phyloP scores from a whole-genome alignment of 352 stramenopile species.

The Pythium guiyangense region DNA sequence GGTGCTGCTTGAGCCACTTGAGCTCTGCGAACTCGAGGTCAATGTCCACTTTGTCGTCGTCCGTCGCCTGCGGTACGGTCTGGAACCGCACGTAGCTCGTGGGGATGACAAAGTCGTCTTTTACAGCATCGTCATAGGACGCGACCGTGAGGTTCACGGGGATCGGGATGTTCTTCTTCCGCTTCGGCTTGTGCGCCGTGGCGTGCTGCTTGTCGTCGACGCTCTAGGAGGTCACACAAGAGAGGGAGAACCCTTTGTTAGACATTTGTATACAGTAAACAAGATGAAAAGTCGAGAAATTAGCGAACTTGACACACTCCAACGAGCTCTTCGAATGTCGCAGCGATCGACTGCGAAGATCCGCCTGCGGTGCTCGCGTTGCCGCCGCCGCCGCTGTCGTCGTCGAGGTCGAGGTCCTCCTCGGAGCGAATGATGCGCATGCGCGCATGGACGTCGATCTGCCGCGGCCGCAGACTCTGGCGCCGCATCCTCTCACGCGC shows the following conservation, averaged over 20 bases:
- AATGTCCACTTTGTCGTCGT: conserved; percentile 57
- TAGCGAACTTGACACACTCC: too few relatives aligned
- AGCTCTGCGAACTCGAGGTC: conserved; percentile 84
- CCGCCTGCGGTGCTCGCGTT: conserved; percentile 10
- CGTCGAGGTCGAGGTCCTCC: conserved; percentile 71
- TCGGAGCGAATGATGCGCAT: conserved; percentile 83
- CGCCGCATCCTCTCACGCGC: conserved; percentile 42
- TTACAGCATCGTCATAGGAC: conserved; percentile 63
- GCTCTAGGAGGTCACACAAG: conserved; percentile 23
- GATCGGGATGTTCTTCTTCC: conserved; percentile 86
- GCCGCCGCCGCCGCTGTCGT: conserved; percentile 29
- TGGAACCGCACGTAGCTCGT: conserved; percentile 85
- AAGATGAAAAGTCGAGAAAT: too few relatives aligned
- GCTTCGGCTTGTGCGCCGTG: conserved; percentile 33
- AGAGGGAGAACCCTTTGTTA: not conserved
- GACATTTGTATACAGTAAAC: not conserved
- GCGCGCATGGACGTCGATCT: conserved; percentile 85
- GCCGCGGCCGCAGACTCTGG: conserved; percentile 78
- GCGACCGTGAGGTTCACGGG: conserved; percentile 67
- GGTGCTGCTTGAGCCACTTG: conserved; percentile 80
- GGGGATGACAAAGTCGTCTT: conserved; percentile 63
- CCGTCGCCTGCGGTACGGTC: conserved; percentile 35
- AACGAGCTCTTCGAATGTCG: conserved; percentile 74
- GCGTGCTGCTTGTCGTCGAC: conserved; percentile 44
- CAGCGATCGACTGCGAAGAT: conserved; percentile 24